Conservation (phyloP, 2,329 filamentous ascomycete genomes). For the Botrytis medusae region DNA sequence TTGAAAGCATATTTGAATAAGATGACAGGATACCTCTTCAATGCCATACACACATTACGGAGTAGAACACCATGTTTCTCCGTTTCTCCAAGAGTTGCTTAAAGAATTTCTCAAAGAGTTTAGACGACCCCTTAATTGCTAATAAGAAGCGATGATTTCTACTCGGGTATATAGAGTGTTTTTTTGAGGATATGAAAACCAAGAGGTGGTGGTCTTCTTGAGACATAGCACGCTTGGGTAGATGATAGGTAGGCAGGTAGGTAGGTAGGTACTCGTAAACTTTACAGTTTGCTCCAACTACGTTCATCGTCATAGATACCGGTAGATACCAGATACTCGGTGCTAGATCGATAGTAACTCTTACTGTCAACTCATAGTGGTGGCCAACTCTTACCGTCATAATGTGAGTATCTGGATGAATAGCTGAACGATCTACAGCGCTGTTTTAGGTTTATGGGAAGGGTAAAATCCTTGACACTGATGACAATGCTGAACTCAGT, state of each 20-base stretch:
- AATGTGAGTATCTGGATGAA: not conserved
- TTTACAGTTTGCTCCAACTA: not conserved
- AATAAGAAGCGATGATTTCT: not conserved
- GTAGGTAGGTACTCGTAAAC: not conserved
- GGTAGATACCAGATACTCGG: not conserved
- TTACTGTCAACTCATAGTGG: not conserved
- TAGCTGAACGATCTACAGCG: conserved; percentile 5
- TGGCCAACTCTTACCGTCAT: not conserved
- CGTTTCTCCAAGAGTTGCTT: not conserved
- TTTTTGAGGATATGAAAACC: not conserved
- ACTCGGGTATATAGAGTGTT: not conserved
- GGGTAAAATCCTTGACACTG: not conserved
- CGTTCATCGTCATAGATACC: not conserved
- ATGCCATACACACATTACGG: not conserved
- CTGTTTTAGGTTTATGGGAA: not conserved
- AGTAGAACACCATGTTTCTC: not conserved
- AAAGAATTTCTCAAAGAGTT: not conserved
- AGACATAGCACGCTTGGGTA: not conserved
- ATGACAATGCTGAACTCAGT: not conserved
- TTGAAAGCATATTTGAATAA: conserved; percentile 8
- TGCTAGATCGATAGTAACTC: not conserved
- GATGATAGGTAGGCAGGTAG: not conserved
- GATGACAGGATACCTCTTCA: not conserved
- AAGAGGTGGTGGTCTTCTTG: not conserved
- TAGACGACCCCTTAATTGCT: not conserved